These are phyloP conservation scores for Phialocephala sp. DNA, from an alignment of 2,329 filamentous ascomycete species.

Conservation along the genomic window DNA sequence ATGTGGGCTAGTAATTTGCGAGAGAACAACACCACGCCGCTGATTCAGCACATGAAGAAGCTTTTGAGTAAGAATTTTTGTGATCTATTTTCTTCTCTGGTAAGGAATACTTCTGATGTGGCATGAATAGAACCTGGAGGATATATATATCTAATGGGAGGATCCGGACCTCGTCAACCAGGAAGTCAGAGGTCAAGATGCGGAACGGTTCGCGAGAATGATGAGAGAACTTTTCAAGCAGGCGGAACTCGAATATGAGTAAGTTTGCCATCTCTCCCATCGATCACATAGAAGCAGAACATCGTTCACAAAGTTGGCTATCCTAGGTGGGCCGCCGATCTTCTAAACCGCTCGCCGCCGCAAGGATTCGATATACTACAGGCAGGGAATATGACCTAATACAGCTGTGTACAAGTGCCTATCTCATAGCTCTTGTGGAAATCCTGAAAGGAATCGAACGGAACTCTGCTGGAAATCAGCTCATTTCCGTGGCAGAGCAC, in stretches of 20 bases:
- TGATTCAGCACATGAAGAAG: slow-evolving; percentile 6
- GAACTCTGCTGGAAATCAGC: neutral
- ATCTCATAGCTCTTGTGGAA: slow-evolving; percentile 11
- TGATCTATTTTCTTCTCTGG: neutral
- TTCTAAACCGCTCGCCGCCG: neutral
- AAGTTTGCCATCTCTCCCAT: neutral
- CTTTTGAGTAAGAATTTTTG: slow-evolving; percentile 8
- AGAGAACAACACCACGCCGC: neutral
- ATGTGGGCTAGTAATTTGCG: slow-evolving; percentile 14
- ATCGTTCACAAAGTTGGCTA: no score
- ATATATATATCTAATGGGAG: slow-evolving; percentile 16
- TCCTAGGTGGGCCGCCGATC: slow-evolving; percentile 7
- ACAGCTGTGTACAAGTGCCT: neutral
- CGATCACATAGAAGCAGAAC: no score
- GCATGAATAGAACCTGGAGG: slow-evolving; percentile 1
- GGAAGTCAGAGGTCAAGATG: neutral
- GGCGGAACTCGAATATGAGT: slow-evolving; percentile 12
- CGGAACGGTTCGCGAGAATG: neutral
- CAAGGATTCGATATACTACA: slow-evolving; percentile 1
- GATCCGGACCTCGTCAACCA: slow-evolving; percentile 12
- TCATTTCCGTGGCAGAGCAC: neutral
- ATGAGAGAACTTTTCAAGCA: slow-evolving; percentile 2
- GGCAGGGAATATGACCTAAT: neutral
- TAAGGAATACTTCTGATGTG: no score
- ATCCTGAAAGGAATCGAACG: slow-evolving; percentile 10